phyloP scores from a whole-genome alignment of 2,329 filamentous ascomycete species.

The Zasmidium angulare region DNA sequence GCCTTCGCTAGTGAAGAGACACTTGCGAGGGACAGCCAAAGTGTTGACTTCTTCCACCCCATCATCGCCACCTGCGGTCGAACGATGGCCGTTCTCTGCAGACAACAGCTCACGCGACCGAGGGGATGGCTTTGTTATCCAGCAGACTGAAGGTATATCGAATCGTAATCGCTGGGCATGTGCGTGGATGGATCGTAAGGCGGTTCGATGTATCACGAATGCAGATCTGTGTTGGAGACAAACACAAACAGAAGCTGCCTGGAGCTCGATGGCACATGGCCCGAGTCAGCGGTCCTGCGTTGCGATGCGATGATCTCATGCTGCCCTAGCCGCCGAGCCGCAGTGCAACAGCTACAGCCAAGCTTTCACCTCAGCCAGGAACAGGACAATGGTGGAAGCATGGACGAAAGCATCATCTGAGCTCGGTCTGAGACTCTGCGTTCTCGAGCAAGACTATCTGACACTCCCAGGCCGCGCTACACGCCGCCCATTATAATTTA shows the following conservation, averaged over 20 bases:
- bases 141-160: background rate
- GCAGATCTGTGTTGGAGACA: background rate
- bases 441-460: background rate
- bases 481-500: conserved; percentile 6
- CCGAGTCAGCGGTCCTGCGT: background rate
- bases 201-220: background rate
- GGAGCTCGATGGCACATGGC: background rate
- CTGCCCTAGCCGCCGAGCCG: too few species aligned
- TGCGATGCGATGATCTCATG: background rate
- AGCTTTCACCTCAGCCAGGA: background rate
- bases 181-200: background rate
- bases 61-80: background rate
- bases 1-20: background rate
- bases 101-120: background rate
- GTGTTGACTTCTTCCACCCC: conserved; percentile 3
- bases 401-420: background rate
- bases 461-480: background rate
- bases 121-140: background rate
- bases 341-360: too few species aligned
- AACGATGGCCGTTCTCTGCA: background rate
- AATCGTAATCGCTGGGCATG: background rate
- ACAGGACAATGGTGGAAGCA: background rate
- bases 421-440: background rate
- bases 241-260: background rate
- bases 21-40: background rate